Evolutionary conservation across 2,329 filamentous ascomycete genomes (phyloP), one percentile per base, ranked within the genome.

Genomic region (Penicillium concentricum): DNA sequence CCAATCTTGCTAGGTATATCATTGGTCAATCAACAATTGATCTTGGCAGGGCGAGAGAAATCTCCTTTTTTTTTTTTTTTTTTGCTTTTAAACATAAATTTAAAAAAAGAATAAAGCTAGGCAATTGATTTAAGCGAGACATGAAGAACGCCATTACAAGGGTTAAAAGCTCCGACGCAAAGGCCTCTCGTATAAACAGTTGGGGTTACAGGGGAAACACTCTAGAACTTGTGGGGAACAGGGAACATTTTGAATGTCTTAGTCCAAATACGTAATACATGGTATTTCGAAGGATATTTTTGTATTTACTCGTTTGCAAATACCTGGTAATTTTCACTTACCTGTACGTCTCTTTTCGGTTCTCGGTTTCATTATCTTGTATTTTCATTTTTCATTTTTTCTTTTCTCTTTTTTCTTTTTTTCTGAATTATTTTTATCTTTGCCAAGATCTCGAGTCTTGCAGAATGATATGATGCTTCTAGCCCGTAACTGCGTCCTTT

Each of bases 131-230:
- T 8, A 28, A 15, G 16, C 42, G 50, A 61, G 60, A 61, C 48
- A 60, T 47, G 20, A 16, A 38, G 52, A 34, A 39, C 37, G 38
- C 58, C 50, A 50, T 52, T 52, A 15, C 22, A 28, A 18, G 20
- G 50, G 51, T 18, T 47, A 58, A 54, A 60, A 39, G 20, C 32
- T 38, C 61, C 49, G 59, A 51, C 41, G 16, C 44, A 54, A 34
- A 38, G 7, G 28, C 28, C 9, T 28, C 28, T 28, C 28, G 28
- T 28, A 28, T 10, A 28, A 28, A 9, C 26, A 5, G 28, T 28
- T 28, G 28, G 28, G 28, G 8, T 28, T 28, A 28, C 28, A 28
- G 28, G 9, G 34, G n/a, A 18, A 10, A 54, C 35, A 32, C 18
- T 51, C 56, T 53, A 44, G 48, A 56, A 41, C 32, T 55, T 54